Evolutionary conservation across 176 grass and related monocot species (phyloP).

Genomic region (Ananas comosus): DNA sequence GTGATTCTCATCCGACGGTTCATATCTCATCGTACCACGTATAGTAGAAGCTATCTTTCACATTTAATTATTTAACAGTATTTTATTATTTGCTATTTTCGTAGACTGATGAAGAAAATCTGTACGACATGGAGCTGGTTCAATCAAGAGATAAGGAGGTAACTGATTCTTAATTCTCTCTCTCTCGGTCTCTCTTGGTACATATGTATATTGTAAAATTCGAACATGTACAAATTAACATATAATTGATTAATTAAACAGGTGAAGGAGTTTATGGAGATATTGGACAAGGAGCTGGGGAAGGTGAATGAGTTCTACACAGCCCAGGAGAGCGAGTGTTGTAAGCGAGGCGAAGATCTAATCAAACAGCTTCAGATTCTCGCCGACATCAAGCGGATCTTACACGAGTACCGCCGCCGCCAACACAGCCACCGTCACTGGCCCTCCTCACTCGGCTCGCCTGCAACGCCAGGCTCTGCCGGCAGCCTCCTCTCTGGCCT

Average conservation of each 20-base stretch:
- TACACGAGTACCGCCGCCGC: slow-evolving; percentile 35
- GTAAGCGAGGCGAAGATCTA: slow-evolving; percentile 44
- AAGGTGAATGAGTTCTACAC: slow-evolving; percentile 79
- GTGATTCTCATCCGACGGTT: too few relatives aligned
- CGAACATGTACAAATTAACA: too few relatives aligned
- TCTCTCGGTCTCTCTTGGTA: too few relatives aligned
- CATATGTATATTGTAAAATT: too few relatives aligned
- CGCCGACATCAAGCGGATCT: slow-evolving; percentile 63
- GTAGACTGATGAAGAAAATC: slow-evolving; percentile 26
- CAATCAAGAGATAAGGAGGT: slow-evolving; percentile 56
- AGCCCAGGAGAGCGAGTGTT: slow-evolving; percentile 45
- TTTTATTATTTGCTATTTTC: neutral
- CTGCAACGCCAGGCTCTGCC: slow-evolving; percentile 9
- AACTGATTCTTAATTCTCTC: neutral
- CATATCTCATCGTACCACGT: neutral
- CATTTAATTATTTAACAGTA: too few relatives aligned
- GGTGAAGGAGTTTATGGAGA: slow-evolving; percentile 63
- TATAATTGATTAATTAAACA: slow-evolving; percentile 5
- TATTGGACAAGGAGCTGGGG: slow-evolving; percentile 58
- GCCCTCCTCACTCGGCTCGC: neutral
- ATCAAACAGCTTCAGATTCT: slow-evolving; percentile 71
- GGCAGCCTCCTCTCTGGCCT: slow-evolving; percentile 43
- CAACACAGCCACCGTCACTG: neutral
- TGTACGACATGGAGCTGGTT: slow-evolving; percentile 41
- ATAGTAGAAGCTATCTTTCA: neutral